Base-by-base conservation (phyloP, 257 asterid genomes). In the Knoxia roxburghii region DNA sequence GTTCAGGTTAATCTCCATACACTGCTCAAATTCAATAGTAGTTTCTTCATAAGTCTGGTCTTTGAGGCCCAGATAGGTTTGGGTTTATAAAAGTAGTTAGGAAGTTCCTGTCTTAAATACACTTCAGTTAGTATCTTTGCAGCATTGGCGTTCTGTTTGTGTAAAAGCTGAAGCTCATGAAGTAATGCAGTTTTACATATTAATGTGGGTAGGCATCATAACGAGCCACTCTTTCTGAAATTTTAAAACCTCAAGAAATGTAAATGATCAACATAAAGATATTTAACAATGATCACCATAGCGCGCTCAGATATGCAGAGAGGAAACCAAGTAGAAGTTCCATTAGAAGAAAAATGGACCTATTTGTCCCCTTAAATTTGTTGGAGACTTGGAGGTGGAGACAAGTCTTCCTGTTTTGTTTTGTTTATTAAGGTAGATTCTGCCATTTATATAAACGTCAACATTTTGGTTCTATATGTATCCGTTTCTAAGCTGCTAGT, bases 1-100 rank as follows among this genome's bases (percentile, higher is more conserved):
- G 70, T 90, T 94, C 91, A 94, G 99, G 99, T 94, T 72, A 72
- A 68, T 43, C 68, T 53, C 70, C 21, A 49, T 54, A 60, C 75
- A 68, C 65, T 24, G 41, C 73, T 72, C 46, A n/a, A 56, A 43
- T 53, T 60, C 48, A 52, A 30, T 64, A 32, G 61, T 29, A 4
- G 15, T 29, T 40, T 35, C 70, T 40, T 67, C 41, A 17, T 37
- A n/a, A 10, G 20, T 52, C 26, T 67, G 71, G 37, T 66, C 51
- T 3, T 50, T 6, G 23, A 40, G 21, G 61, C 41, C 24, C 57
- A 20, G 26, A 46, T 45, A 10, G 40, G 7, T 45, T 27, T 8
- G 68, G 14, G 40, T 24, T 40, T 21, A 18, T 26, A 18, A 23
- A 2, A 21, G 14, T 7, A 52, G 21, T 23, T 4, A 7, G 23